Evolutionary conservation across 1,284 basidiomycete genomes (phyloP), one percentile per base, ranked within the genome.

Genomic region (Inonotus hispidus): DNA sequence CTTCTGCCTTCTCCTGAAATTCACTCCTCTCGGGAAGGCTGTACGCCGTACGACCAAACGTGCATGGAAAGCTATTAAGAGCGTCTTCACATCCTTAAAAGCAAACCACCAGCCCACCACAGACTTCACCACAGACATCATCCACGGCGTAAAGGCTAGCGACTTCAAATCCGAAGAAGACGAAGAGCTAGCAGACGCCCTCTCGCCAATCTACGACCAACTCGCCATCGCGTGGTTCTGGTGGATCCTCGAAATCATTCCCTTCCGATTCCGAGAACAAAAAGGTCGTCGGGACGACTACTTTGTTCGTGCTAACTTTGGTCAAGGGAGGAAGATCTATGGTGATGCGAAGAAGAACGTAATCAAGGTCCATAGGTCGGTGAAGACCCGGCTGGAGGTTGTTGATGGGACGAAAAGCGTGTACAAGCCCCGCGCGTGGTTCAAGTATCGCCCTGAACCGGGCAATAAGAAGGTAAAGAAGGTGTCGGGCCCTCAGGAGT

Each of bases 231-330:
- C 69, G 11, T 68, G 57, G 46, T 60, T 50, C 1, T 83, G 81
- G 82, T 83, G 82, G 82, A 61, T 80, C 8, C 67, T 83, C 29
- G 82, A 82, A 64, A 45, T 68, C 16, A 14, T 69, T 1, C 66
- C 63, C 35, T 52, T 64, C 53, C 56, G 58, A 23, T 61, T 61
- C 59, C 63, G 63, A n/a, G 59, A 60, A n/a, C 63, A 64, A 29
- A 60, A 61, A 41, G 59, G 59, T 6, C 39, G 29, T 16, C 59
- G 63, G 21, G 63, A 60, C 49, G 63, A 64, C 35, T 63, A 50
- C 56, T 64, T 61, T 29, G 63, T 64, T 10, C 54, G 54, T 10
- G 45, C 63, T 14, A 64, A 64, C 37, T 19, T 52, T 11, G 63
- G 63, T 6, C 13, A 52, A 6, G 63, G 63, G 3, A 32, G 63